Base-by-base conservation (phyloP, 2,329 filamentous ascomycete species). In the Pyricularia pennisetigena region DNA sequence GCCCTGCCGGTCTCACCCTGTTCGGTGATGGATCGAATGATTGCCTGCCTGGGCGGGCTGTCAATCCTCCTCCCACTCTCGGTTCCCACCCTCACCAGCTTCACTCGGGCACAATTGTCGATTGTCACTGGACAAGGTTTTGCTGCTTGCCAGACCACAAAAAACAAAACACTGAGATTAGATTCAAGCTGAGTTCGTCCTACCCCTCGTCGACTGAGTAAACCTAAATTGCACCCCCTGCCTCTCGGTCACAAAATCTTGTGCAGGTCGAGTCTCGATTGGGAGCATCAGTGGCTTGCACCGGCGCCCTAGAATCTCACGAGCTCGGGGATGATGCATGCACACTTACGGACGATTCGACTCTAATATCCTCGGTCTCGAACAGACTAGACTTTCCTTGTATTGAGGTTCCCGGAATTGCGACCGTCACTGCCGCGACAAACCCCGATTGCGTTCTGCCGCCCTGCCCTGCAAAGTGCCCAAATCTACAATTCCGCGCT, bases 261-360 rank as follows among this genome's bases (percentile, higher is more conserved):
- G 6, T 54, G 41, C 41, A 54, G 20, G 41, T 54, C 41, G 8
- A 54, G 7, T 54, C 30, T 32, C 41, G 5, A n/a, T 54, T 26
- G 23, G 12, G 28, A 20, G 24, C 23, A 62, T 62, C 59, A 62
- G 62, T 59, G 61, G 54, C 66, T 67, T 62, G 54, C 54, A 20
- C 54, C 66, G 57, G 64, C 49, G 32, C 64, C 64, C 41, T 66
- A 49, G 32, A 26, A 41, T 66, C 3, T 54, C n/a, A 1, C 24
- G 64, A 24, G 35, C 24, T 41, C 20, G 41, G 57, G 35, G 64
- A 54, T 66, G 28, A 66, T 66, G 64, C 64, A 66, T 66, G 64
- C 10, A 35, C 20, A 7, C 7, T 24, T 26, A 35, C 64, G 12
- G n/a, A 49, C 64, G 32, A 66, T 49, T 28, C 35, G 57, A 66